phyloP scores from a whole-genome alignment of 169 alveolate genomes.

The Plasmodium malariae region DNA sequence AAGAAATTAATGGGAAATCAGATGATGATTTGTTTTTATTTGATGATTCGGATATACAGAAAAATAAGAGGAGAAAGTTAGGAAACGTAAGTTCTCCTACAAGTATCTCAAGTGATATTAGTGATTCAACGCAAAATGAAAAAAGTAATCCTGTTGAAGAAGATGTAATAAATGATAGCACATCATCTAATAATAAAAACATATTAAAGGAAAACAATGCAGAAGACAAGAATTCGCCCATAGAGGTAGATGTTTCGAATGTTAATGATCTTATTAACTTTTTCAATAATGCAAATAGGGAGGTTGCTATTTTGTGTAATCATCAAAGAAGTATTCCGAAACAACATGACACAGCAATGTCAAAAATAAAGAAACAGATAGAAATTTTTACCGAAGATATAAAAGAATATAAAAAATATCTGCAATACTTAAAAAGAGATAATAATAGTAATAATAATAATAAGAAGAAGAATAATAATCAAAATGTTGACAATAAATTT shows the following conservation, averaged over 20 bases:
- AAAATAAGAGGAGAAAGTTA: constrained; percentile 46
- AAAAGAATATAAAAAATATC: constrained; percentile 87
- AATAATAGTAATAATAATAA: too few species aligned
- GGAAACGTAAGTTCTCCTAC: constrained; percentile 26
- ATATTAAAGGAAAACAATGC: constrained; percentile 11
- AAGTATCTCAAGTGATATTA: constrained; percentile 36
- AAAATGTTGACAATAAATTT: constrained; percentile 75
- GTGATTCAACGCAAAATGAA: constrained; percentile 43
- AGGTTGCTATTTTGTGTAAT: constrained; percentile 99
- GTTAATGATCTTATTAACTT: constrained; percentile 92
- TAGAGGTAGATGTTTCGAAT: constrained; percentile 86
- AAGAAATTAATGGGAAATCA: constrained; percentile 50
- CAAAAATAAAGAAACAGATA: constrained; percentile 91
- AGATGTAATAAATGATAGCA: constrained; percentile 16
- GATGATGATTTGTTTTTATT: constrained; percentile 15
- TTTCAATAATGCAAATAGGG: constrained; percentile 97
- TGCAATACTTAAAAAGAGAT: constrained; percentile 87
- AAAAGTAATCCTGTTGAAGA: constrained; percentile 41
- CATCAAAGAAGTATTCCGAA: constrained; percentile 96
- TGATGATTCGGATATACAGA: constrained; percentile 23
- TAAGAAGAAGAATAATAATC: too few species aligned
- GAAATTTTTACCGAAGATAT: constrained; percentile 89
- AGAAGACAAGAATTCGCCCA: constrained; percentile 78
- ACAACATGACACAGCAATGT: constrained; percentile 95
- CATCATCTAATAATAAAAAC: background rate